These are phyloP conservation scores for Lepidium didymum DNA, from an alignment of 345 rosid species.

Conservation along the genomic window DNA sequence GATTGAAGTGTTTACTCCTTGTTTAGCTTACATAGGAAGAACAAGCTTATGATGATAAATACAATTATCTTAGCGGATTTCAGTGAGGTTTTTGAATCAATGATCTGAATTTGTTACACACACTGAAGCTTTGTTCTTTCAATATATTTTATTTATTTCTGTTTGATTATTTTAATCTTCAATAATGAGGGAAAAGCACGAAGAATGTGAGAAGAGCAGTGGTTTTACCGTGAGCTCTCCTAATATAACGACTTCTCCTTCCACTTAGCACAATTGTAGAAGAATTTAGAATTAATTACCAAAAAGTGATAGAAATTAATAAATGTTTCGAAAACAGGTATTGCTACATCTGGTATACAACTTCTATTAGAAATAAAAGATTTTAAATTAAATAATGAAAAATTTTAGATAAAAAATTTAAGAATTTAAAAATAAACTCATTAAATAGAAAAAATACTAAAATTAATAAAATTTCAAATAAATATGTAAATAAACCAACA, in stretches of 20 bases:
- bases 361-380: too few species aligned
- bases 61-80: conserved; percentile 91
- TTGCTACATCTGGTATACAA: too few species aligned
- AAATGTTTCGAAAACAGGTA: too few species aligned
- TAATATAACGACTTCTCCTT: conserved; percentile 85
- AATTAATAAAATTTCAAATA: too few species aligned
- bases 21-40: neutral
- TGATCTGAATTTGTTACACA: conserved; percentile 98
- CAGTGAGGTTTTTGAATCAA: conserved; percentile 59
- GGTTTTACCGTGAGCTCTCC: conserved; percentile 75
- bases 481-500: too few species aligned
- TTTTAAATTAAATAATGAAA: too few species aligned
- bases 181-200: conserved; percentile 55
- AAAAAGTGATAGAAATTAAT: too few species aligned
- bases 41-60: conserved; percentile 70
- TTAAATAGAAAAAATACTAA: too few species aligned
- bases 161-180: neutral
- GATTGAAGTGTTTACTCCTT: neutral
- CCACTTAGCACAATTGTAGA: conserved; percentile 59
- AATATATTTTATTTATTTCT: neutral
- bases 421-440: too few species aligned
- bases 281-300: too few species aligned
- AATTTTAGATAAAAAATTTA: too few species aligned
- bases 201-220: conserved; percentile 59
- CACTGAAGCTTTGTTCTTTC: conserved; percentile 56